phyloP scores from a whole-genome alignment of 768 basidiomycete species.

The Mycena alexandri region DNA sequence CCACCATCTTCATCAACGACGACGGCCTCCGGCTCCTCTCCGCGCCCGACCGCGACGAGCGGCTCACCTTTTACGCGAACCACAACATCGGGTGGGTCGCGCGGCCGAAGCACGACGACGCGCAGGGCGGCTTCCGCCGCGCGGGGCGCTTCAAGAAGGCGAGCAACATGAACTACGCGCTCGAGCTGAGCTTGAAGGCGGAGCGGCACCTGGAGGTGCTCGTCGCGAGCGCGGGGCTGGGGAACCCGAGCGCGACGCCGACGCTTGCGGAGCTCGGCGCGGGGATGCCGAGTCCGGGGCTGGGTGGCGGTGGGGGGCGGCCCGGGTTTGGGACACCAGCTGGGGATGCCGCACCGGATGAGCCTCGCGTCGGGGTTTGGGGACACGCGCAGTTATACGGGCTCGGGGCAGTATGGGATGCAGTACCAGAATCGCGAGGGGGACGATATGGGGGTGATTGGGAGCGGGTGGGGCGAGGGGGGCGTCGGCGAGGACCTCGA shows the following conservation, averaged over 20 bases:
- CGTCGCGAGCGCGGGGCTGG: slow-evolving; percentile 40
- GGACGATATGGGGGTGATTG: slow-evolving; percentile 62
- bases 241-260: slow-evolving; percentile 21
- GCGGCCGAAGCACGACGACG: slow-evolving; percentile 72
- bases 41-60: slow-evolving; percentile 68
- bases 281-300: neutral
- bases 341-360: slow-evolving; percentile 33
- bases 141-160: slow-evolving; percentile 96
- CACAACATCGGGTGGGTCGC: slow-evolving; percentile 85
- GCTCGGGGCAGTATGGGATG: slow-evolving; percentile 64
- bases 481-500: slow-evolving; percentile 56
- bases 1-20: slow-evolving; percentile 82
- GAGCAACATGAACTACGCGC: slow-evolving; percentile 90
- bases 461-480: slow-evolving; percentile 37
- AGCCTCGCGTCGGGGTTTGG: slow-evolving; percentile 41
- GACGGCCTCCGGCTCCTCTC: slow-evolving; percentile 77
- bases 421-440: slow-evolving; percentile 76
- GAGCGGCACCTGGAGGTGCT: slow-evolving; percentile 64
- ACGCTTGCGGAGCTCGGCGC: slow-evolving; percentile 29
- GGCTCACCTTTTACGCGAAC: slow-evolving; percentile 78
- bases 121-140: slow-evolving; percentile 69
- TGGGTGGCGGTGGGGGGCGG: no score
- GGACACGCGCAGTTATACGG: slow-evolving; percentile 39
- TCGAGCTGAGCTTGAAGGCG: slow-evolving; percentile 75
- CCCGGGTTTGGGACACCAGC: neutral